Percentiles rank a stretch among this genome's conserved stretches.
Conservation (phyloP, 2,329 filamentous ascomycete genomes). For the Cercospora sp. region DNA sequence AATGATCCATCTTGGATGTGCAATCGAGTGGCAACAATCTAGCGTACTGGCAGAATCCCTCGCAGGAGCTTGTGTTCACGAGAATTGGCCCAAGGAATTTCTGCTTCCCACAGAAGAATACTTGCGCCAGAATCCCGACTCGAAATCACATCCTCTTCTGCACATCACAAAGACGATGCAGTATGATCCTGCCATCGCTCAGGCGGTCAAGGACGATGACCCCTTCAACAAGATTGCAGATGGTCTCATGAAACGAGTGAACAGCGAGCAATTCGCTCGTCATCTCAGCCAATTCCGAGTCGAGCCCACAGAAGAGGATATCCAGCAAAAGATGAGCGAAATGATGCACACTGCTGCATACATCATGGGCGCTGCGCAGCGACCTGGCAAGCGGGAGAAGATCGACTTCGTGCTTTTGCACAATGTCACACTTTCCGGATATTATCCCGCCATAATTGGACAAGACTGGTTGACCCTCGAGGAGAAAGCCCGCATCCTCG, state of each 20-base stretch:
- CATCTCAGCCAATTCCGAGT: conserved; percentile 10
- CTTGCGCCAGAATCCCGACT: neutral
- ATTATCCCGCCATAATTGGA: conserved; percentile 6
- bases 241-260: conserved; percentile 10
- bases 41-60: conserved; percentile 7
- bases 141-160: neutral
- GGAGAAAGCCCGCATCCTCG: conserved; percentile 2
- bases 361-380: conserved; percentile 11
- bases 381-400: conserved; percentile 6
- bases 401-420: conserved; percentile 10
- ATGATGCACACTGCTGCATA: conserved; percentile 12
- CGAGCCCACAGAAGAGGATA: neutral
- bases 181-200: conserved; percentile 1
- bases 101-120: conserved; percentile 5
- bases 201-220: conserved; percentile 9
- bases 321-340: conserved; percentile 6
- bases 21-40: conserved; percentile 5
- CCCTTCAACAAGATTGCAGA: conserved; percentile 14
- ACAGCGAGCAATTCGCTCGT: neutral
- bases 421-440: conserved; percentile 2
- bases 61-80: conserved; percentile 10
- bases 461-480: conserved; percentile 8
- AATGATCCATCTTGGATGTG: conserved; percentile 13
- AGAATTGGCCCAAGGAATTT: conserved; percentile 10
- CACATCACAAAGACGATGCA: neutral